phyloP scores from a whole-genome alignment of 2,329 filamentous ascomycete genomes.

The Massarina eburnea region DNA sequence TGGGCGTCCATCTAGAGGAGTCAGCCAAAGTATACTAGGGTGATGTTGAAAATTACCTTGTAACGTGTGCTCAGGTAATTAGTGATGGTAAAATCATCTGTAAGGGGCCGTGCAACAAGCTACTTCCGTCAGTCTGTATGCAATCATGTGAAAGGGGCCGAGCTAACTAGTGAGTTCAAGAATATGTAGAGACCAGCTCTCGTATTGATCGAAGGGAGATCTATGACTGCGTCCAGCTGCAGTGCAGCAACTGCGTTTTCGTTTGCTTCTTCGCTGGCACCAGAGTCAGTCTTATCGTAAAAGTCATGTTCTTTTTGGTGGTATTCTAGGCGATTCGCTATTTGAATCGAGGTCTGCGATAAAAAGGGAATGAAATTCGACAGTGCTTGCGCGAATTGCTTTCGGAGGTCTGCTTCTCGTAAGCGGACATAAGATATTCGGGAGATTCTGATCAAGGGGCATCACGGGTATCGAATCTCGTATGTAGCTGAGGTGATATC shows the following conservation, averaged over 20 bases:
- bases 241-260: slow-evolving; percentile 47
- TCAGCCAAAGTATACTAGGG: slow-evolving; percentile 29
- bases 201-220: slow-evolving; percentile 72
- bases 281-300: slow-evolving; percentile 46
- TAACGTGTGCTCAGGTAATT: slow-evolving; percentile 84
- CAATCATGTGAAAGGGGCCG: not conserved
- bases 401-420: slow-evolving; percentile 31
- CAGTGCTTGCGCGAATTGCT: slow-evolving; percentile 33
- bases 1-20: slow-evolving; percentile 69
- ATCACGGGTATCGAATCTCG: not conserved
- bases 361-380: slow-evolving; percentile 45
- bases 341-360: slow-evolving; percentile 56
- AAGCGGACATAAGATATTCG: slow-evolving; percentile 6
- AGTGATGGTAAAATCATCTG: slow-evolving; percentile 78
- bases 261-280: slow-evolving; percentile 45
- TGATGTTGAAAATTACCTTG: slow-evolving; percentile 55
- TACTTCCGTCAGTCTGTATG: slow-evolving; percentile 47
- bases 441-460: not conserved
- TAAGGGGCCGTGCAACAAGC: slow-evolving; percentile 78
- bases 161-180: slow-evolving; percentile 73
- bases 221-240: slow-evolving; percentile 60
- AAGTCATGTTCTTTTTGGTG: slow-evolving; percentile 46
- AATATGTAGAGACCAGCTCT: slow-evolving; percentile 84
- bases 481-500: slow-evolving; percentile 2
- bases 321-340: slow-evolving; percentile 43